Evolutionary conservation across 2,329 filamentous ascomycete species (phyloP), one percentile per base, ranked within the genome.

Genomic region (Sordariomycetes sp.): DNA sequence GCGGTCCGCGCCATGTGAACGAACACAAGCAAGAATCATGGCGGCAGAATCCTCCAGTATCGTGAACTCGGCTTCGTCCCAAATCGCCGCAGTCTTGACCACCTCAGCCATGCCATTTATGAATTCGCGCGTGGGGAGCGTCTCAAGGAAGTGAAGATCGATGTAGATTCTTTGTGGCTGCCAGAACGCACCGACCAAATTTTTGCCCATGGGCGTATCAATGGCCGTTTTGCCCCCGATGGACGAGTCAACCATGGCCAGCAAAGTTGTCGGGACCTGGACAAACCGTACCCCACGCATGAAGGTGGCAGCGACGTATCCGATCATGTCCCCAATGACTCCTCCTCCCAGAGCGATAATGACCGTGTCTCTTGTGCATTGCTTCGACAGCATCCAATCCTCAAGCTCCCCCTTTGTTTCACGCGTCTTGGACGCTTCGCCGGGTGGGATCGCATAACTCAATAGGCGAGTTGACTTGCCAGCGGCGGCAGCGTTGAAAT

Each of bases 91-190:
- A 4, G 92, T 98, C 73, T 95, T 95, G 55, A 95, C 74, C 20
- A 98, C 90, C 64, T 98, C 92, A 18, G 90, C 92, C 90, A 98
- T 95, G 40, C 92, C 92, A 56, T 98, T 98, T 60, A 95, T 87
- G 52, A 98, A 90, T 60, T 98, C 90, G 45, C 92, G 74, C 43
- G 82, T 79, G 1, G 90, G 88, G 15, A 98, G 68, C 1, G 87
- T 94, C 54, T 94, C 86, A 36, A 98, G 69, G 53, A 98, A 96
- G 36, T 79, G 73, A 40, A 96, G 68, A 57, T 98, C 92, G 47
- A 98, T 88, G 60, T 94, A 98, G 44, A 96, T 88, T 42, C 86
- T 79, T 50, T 82, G 73, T 5, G 92, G 92, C 56, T 98, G 92
- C 88, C 90, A 96, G 61, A 98, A 96, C 21, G 90, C 79, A 4